A percentile compares a stretch with the other conserved stretches of the same genome.
Evolutionary conservation across 441 rosid genomes (phyloP).

Genomic region (Euphorbia celastroides): DNA sequence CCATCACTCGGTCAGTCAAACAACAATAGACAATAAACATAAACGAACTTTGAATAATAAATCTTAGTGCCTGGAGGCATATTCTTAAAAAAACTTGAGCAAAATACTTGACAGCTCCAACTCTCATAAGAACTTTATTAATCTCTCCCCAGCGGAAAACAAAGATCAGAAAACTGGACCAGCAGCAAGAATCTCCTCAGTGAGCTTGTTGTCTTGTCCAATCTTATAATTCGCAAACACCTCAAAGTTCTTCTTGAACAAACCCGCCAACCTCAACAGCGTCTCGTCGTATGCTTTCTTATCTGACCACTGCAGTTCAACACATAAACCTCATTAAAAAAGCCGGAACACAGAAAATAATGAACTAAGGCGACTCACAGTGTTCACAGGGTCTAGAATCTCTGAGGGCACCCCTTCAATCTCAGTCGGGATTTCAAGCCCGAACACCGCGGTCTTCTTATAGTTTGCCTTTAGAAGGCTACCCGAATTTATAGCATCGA

Average conservation of each 20-base stretch:
- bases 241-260: constrained; percentile 45
- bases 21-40: too few relatives aligned
- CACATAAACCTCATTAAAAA: neutral
- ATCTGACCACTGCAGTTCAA: constrained; percentile 47
- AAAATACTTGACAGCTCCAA: neutral
- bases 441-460: constrained; percentile 70
- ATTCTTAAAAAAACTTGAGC: neutral
- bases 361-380: constrained; percentile 42
- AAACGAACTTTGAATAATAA: too few relatives aligned
- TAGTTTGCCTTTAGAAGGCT: constrained; percentile 56
- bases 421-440: constrained; percentile 73
- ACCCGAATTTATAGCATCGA: constrained; percentile 90
- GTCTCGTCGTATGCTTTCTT: constrained; percentile 44
- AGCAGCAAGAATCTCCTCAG: constrained; percentile 41
- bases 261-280: constrained; percentile 42
- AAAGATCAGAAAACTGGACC: constrained; percentile 31
- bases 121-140: neutral
- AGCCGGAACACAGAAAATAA: constrained; percentile 20
- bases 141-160: neutral
- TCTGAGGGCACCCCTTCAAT: constrained; percentile 81
- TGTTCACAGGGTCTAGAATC: constrained; percentile 71
- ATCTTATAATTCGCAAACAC: constrained; percentile 38
- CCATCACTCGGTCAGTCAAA: too few relatives aligned
- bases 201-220: constrained; percentile 40
- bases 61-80: neutral